Evolutionary conservation across 441 rosid species (phyloP), one percentile per base, ranked within the genome.

Genomic region (Metrosideros polymorpha): DNA sequence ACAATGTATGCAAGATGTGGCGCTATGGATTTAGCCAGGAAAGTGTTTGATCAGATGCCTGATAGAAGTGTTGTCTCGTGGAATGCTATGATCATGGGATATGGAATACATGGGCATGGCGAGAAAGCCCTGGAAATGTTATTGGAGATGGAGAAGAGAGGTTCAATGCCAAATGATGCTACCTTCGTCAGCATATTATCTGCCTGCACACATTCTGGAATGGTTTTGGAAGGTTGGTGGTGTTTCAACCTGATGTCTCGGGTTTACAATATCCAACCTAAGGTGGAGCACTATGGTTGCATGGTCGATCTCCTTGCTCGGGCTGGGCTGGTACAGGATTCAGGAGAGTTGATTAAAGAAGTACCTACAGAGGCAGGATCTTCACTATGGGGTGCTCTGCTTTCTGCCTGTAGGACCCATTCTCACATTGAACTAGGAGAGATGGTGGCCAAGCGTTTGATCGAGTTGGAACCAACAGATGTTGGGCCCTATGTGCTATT

Each of bases 151-250:
- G 85, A 30, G 63, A 87, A 54, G 79, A 71, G 75, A 54, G 86
- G 86, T 51, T 57, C 87, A 22, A 79, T 54, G 56, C 92, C 92
- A 25, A 91, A 91, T 54, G 89, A 87, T 57, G 75, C 90, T 19
- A 49, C 91, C 49, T 88, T 88, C 63, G 83, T 91, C 19, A 89
- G 91, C 49, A 85, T 88, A 35, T 76, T 91, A 75, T 84, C 87
- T 56, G 90, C 92, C 51, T 91, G 90, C 82, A 89, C 87, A 76
- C 91, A 66, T 56, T 87, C 88, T n/a, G 89, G 90, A 49, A 86
- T 89, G 76, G 87, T 89, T 24, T 71, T 52, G 24, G 92, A 91
- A 35, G 90, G 92, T 42, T 55, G 83, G 88, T 83, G 30, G 49
- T 89, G 83, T 86, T 91, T 88, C 86, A 56, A 86, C 10, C 85